phyloP scores from a whole-genome alignment of 108 stramenopile genomes.

The Skeletonema menzelii region DNA sequence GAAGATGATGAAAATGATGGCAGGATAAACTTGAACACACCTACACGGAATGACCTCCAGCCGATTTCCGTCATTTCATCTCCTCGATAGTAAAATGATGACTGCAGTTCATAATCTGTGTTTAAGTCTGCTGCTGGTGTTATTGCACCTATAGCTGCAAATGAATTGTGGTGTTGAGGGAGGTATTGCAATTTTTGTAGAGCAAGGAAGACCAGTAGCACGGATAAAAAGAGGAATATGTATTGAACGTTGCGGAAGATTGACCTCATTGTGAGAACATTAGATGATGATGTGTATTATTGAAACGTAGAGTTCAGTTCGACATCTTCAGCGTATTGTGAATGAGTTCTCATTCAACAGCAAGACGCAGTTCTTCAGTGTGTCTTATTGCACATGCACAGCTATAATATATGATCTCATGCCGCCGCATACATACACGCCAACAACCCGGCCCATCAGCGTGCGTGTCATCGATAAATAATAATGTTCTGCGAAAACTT shows the following conservation, averaged over 20 bases:
- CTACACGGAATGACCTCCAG: slow-evolving; percentile 18
- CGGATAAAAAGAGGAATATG: slow-evolving; percentile 21
- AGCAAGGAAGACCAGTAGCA: slow-evolving; percentile 19
- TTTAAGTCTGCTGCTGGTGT: background rate
- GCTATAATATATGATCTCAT: too few relatives aligned
- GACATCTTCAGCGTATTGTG: too few relatives aligned
- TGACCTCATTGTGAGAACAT: too few relatives aligned
- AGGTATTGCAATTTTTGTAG: slow-evolving; percentile 21
- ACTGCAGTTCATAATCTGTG: slow-evolving; percentile 7
- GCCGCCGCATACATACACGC: too few relatives aligned
- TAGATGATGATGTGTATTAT: too few relatives aligned
- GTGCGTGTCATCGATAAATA: too few relatives aligned
- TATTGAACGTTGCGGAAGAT: slow-evolving; percentile 43
- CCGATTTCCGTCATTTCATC: slow-evolving; percentile 27
- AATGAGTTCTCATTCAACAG: too few relatives aligned
- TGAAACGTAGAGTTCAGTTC: too few relatives aligned
- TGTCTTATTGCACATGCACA: too few relatives aligned
- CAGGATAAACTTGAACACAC: slow-evolving; percentile 28
- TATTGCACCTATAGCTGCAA: background rate
- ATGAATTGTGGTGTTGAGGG: slow-evolving; percentile 3
- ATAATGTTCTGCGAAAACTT: too few relatives aligned
- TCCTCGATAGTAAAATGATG: slow-evolving; percentile 3
- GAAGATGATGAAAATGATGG: slow-evolving; percentile 17
- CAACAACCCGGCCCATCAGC: too few relatives aligned
- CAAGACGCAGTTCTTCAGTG: too few relatives aligned